These are phyloP conservation scores for Xylariaceae sp. DNA, from an alignment of 2,329 filamentous ascomycete genomes.

Conservation along the genomic window DNA sequence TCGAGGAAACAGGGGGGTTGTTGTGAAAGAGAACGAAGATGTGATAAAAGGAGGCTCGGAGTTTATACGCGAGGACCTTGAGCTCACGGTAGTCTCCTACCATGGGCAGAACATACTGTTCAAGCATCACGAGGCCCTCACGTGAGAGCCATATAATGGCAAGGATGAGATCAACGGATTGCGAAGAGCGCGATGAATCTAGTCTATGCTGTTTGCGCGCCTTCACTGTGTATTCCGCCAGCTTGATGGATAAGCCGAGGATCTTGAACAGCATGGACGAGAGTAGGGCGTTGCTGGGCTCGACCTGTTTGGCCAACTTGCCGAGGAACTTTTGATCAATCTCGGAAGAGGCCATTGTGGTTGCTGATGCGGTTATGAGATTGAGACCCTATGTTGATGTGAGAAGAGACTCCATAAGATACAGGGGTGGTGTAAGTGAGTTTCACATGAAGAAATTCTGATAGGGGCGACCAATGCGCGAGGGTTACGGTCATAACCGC, in stretches of 20 bases:
- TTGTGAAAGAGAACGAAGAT: constrained; percentile 97
- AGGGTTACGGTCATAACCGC: no score
- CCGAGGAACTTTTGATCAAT: constrained; percentile 97
- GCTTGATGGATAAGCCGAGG: constrained; percentile 80
- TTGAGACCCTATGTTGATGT: neutral
- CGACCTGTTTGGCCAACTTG: constrained; percentile 75
- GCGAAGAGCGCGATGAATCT: constrained; percentile 72
- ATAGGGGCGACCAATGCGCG: no score
- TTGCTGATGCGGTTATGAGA: neutral
- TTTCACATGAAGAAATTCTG: no score
- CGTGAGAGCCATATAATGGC: constrained; percentile 95
- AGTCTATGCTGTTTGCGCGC: constrained; percentile 77
- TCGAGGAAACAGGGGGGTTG: constrained; percentile 66
- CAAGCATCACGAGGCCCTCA: constrained; percentile 82
- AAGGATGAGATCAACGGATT: constrained; percentile 73
- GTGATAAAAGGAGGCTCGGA: constrained; percentile 91
- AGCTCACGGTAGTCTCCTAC: constrained; percentile 74
- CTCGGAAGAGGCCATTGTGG: constrained; percentile 84
- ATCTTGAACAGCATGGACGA: constrained; percentile 84
- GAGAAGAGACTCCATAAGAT: neutral
- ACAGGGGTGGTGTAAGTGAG: neutral
- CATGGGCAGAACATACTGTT: constrained; percentile 82
- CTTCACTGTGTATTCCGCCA: constrained; percentile 75
- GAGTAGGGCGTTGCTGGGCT: constrained; percentile 70
- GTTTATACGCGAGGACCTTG: constrained; percentile 84